Conservation (phyloP, 164 flowering plant species). For the Dillenia suffruticosa region DNA sequence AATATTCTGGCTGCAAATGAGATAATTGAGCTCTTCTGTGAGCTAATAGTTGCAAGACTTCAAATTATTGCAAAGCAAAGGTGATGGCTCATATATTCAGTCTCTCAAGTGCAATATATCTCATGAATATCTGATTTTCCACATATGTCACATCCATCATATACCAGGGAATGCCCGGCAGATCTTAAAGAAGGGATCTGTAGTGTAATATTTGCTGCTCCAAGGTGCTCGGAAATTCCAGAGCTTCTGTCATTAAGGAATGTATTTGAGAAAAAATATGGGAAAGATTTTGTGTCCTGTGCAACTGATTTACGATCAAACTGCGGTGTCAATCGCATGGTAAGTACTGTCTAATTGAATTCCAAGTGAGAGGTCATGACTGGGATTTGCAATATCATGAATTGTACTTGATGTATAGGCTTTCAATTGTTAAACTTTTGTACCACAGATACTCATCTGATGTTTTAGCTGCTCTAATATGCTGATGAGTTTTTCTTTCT, state of each 20-base stretch:
- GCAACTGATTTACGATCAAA: slow-evolving; percentile 82
- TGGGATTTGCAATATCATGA: too few relatives aligned
- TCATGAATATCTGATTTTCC: neutral
- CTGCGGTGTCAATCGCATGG: slow-evolving; percentile 86
- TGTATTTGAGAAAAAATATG: slow-evolving; percentile 85
- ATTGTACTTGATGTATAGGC: too few relatives aligned
- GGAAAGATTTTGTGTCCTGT: slow-evolving; percentile 84
- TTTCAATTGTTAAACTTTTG: too few relatives aligned
- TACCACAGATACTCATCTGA: neutral
- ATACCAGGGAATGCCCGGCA: slow-evolving; percentile 79
- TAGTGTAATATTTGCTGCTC: slow-evolving; percentile 83
- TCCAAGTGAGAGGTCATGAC: too few relatives aligned
- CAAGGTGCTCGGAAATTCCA: slow-evolving; percentile 90
- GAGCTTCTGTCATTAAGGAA: slow-evolving; percentile 57
- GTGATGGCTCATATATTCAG: slow-evolving; percentile 16
- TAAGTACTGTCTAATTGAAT: slow-evolving; percentile 14
- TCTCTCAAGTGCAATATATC: neutral
- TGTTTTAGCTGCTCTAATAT: neutral
- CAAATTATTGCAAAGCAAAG: slow-evolving; percentile 79
- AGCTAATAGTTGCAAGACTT: slow-evolving; percentile 67
- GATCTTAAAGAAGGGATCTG: slow-evolving; percentile 94
- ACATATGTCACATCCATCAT: slow-evolving; percentile 8
- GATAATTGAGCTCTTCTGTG: slow-evolving; percentile 92
- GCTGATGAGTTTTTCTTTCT: slow-evolving; percentile 5
- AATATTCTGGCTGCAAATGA: slow-evolving; percentile 93